Base-by-base conservation (phyloP, 768 basidiomycete genomes). In the Mycena kentingensis region DNA sequence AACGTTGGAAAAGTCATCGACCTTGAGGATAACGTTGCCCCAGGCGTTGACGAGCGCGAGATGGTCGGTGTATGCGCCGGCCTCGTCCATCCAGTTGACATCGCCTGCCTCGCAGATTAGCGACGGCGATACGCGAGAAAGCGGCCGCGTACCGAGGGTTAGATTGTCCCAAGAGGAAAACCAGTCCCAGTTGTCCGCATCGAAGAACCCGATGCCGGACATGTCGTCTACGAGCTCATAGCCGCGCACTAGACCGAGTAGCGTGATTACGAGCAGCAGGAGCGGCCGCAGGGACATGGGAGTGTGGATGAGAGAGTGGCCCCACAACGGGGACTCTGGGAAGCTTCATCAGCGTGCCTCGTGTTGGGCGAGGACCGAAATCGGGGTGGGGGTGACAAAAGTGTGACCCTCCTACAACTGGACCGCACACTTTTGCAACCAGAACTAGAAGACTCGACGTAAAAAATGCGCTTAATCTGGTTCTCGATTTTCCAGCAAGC, bases 1-100 rank as follows among this genome's bases (percentile, higher is more conserved):
- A 1, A 90, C 77, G 38, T 75, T 75, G 11, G 81, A 52, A 44
- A 60, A 55, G 60, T 85, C 84, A 69, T 86, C 85, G 15, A 86
- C 85, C 54, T 75, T 77, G 53, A 87, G 71, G 55, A 87, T 77
- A 18, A 77, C 79, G 44, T 77, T 76, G 18, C 80, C 77, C 2
- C 74, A 70, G 48, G 60, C 57, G 51, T 79, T 77, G 54, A 83
- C 65, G 52, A 79, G 80, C 16, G 78, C 77, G 13, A 85, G 70
- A 7, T 70, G 54, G 42, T 77, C 68, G 12, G 69, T 60, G 22
- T 68, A 65, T 3, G 65, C 79, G 38, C 70, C 66, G 3, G 67
- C 58, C 55, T 70, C 58, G 54, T 72, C 67, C 21, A 80, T 63
- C 74, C 75, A 82, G 52, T 70, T 72, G 12, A 74, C 76, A 52